Percentiles rank a stretch among this genome's conserved stretches.
These are phyloP conservation scores for Actinomortierella wolfii DNA, from an alignment of 371 early-diverging fungal species.

Conservation along the genomic window DNA sequence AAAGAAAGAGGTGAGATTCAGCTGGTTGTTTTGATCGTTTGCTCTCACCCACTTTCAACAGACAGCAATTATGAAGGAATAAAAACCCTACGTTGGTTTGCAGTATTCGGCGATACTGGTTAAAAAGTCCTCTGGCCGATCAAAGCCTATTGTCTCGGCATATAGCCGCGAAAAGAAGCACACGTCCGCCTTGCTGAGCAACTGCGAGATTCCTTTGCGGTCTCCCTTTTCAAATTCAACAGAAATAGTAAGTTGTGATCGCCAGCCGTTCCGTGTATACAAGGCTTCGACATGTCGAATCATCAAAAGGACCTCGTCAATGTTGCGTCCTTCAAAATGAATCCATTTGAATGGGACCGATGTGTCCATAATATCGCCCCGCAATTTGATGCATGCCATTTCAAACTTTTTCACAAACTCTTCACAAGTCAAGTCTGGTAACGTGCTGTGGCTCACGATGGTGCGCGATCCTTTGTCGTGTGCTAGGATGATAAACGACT, in stretches of 20 bases:
- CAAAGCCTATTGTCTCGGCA: conserved; percentile 63
- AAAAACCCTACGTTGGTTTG: conserved; percentile 51
- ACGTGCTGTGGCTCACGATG: conserved; percentile 64
- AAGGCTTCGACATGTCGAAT: conserved; percentile 57
- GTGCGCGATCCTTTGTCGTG: conserved; percentile 58
- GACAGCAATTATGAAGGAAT: background rate
- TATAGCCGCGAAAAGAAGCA: conserved; percentile 70
- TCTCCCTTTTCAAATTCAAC: conserved; percentile 74
- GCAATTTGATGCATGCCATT: conserved; percentile 20
- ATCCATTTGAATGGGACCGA: conserved; percentile 52
- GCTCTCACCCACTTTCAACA: no score
- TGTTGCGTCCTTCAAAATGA: conserved; percentile 74
- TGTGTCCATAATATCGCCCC: conserved; percentile 12
- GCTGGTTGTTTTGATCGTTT: no score
- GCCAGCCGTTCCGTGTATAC: conserved; percentile 48
- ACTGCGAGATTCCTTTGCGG: conserved; percentile 55
- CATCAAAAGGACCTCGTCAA: conserved; percentile 54
- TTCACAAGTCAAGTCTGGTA: conserved; percentile 51
- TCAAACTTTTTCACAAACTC: conserved; percentile 52
- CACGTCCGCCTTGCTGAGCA: conserved; percentile 64
- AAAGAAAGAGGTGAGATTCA: background rate
- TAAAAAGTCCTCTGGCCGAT: conserved; percentile 51
- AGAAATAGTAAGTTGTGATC: conserved; percentile 56
- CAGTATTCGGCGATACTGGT: conserved; percentile 47
- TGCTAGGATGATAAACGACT: conserved; percentile 68